Base-by-base conservation (phyloP, 2,329 filamentous ascomycete species). In the Diaporthe sp. region DNA sequence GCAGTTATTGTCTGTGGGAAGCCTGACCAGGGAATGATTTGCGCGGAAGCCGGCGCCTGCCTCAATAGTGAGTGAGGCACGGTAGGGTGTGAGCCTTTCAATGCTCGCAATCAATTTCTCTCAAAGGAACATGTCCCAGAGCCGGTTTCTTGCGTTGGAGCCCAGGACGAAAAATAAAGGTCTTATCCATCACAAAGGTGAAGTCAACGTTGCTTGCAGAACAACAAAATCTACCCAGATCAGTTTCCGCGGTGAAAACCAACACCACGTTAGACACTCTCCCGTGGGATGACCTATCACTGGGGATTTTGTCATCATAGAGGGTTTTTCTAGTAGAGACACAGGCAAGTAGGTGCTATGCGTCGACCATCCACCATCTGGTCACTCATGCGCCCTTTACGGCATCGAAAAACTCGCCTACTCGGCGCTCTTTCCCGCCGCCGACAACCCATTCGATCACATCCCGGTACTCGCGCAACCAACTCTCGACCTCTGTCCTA, bases 241-340 rank as follows among this genome's bases (percentile, higher is more conserved):
- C 37, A 39, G 3, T 39, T 13, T 39, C 37, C 37, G 37, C 37
- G 12, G 1, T 39, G 37, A 12, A 39, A 4, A 39, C 12, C 3
- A 13, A 39, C 0, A 0, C 37, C 4, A 3, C 5, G 1, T 39
- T 39, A 39, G 37, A 39, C 12, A 39, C 2, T 13, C 2, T 39
- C 12, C 37, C 5, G 37, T 39, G 10, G 37, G 37, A 5, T 39
- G 37, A 39, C 37, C 12, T 13, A 39, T 39, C 37, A 39, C 37
- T 39, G 37, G 37, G 37, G 37, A 39, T 39, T 13, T 39, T 39
- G 10, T 39, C 10, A 39, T 39, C 37, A 5, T 39, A 39, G 37
- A 39, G 37, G 3, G 12, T 39, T 12, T 12, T 39, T 3, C 37
- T 39, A 39, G 37, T 39, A 39, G 37, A 12, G 37, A 39, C 37